These are phyloP conservation scores for Phytophthora aleatoria DNA, from an alignment of 352 stramenopile species.

Conservation along the genomic window DNA sequence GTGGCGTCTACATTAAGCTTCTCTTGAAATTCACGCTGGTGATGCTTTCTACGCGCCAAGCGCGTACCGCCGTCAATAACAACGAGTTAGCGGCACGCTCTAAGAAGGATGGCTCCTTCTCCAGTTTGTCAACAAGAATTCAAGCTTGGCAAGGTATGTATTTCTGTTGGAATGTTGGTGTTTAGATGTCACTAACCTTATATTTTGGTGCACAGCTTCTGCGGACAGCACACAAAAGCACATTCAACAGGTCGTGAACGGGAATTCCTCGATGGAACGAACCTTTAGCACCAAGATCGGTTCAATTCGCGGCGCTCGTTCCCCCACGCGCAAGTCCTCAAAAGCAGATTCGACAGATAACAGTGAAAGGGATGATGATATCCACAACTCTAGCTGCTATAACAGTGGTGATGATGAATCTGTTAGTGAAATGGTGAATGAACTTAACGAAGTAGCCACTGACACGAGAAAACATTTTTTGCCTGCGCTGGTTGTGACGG, in stretches of 20 bases:
- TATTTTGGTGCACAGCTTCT: not conserved
- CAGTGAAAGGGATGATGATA: not conserved
- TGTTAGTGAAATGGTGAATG: constrained; percentile 1
- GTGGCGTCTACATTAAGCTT: no score
- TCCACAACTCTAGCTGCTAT: not conserved
- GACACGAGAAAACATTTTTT: constrained; percentile 1
- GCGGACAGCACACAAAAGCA: constrained; percentile 3
- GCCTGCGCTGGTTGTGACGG: not conserved
- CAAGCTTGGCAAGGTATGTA: constrained; percentile 16
- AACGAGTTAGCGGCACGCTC: not conserved
- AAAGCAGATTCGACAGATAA: not conserved
- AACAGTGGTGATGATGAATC: constrained; percentile 5
- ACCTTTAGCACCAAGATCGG: not conserved
- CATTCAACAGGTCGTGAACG: not conserved
- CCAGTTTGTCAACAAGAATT: constrained; percentile 7
- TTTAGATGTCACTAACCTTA: not conserved
- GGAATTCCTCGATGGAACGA: not conserved
- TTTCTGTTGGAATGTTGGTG: not conserved
- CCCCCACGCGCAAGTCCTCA: not conserved
- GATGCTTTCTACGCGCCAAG: constrained; percentile 9
- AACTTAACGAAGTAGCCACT: not conserved
- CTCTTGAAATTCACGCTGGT: constrained; percentile 3
- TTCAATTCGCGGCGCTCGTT: not conserved
- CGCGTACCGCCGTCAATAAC: not conserved
- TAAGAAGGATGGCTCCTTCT: constrained; percentile 3